Conservation (phyloP, 1,284 basidiomycete genomes). For the Volvariella surrecta region DNA sequence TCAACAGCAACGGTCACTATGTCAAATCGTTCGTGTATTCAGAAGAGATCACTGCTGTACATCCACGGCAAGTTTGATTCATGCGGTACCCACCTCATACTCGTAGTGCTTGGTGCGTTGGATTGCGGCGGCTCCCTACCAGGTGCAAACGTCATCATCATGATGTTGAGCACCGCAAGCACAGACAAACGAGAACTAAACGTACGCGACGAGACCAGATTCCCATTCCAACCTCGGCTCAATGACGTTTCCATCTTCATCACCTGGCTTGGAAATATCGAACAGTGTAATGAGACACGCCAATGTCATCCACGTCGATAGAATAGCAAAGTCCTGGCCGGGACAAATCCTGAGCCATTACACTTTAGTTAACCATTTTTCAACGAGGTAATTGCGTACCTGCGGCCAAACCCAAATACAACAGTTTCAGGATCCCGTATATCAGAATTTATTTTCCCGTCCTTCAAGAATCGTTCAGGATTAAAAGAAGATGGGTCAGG, state of each 20-base stretch:
- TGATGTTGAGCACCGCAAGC: too few relatives aligned
- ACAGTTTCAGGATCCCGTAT: conserved; percentile 17
- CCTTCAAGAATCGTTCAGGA: conserved; percentile 28
- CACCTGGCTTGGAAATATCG: conserved; percentile 25
- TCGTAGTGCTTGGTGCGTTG: too few relatives aligned
- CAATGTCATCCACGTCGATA: conserved; percentile 28
- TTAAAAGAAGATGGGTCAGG: conserved; percentile 28
- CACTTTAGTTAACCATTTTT: too few relatives aligned
- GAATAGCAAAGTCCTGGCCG: conserved; percentile 27
- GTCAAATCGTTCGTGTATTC: too few relatives aligned
- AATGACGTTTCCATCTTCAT: conserved; percentile 13
- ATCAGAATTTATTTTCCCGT: conserved; percentile 19
- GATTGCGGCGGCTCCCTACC: too few relatives aligned
- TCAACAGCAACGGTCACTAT: too few relatives aligned
- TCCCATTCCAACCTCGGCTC: conserved; percentile 1
- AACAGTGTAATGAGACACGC: conserved; percentile 29
- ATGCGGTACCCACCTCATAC: too few relatives aligned
- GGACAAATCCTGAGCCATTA: conserved; percentile 25
- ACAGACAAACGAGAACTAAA: too few relatives aligned
- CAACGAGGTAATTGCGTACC: conserved; percentile 12
- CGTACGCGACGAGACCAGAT: conserved; percentile 13
- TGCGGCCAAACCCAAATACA: conserved; percentile 28
- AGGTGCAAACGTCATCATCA: too few relatives aligned
- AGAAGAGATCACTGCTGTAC: too few relatives aligned
- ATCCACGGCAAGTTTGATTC: too few relatives aligned